Conservation (phyloP, 495 filamentous ascomycete species). For the Talaromyces nanjingensis region DNA sequence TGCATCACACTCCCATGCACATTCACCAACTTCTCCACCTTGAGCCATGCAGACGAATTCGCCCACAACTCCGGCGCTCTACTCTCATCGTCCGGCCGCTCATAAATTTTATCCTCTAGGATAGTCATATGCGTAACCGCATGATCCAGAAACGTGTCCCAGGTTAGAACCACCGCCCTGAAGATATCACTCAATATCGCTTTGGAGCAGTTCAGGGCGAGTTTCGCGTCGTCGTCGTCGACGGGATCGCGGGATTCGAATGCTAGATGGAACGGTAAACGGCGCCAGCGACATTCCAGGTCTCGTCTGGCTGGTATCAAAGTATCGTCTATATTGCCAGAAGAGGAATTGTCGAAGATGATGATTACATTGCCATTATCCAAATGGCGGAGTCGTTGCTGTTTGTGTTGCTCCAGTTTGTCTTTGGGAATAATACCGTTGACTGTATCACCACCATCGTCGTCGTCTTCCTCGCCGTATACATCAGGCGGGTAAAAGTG, state of each 20-base stretch:
- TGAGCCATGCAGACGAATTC: slow-evolving; percentile 44
- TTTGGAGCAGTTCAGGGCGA: slow-evolving; percentile 42
- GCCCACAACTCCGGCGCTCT: slow-evolving; percentile 49
- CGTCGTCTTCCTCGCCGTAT: slow-evolving; percentile 17
- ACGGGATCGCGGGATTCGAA: slow-evolving; percentile 21
- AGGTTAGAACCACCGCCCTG: slow-evolving; percentile 34
- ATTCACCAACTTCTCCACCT: slow-evolving; percentile 46
- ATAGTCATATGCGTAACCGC: slow-evolving; percentile 39
- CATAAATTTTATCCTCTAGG: slow-evolving; percentile 52
- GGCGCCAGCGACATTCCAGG: slow-evolving; percentile 45
- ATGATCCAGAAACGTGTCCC: slow-evolving; percentile 39
- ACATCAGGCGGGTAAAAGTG: slow-evolving; percentile 8
- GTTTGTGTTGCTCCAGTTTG: slow-evolving; percentile 4
- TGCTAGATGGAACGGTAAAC: slow-evolving; percentile 41
- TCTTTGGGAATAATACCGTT: slow-evolving; percentile 7
- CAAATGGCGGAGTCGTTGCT: slow-evolving; percentile 22
- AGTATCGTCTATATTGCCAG: slow-evolving; percentile 38
- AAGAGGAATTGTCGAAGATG: slow-evolving; percentile 44
- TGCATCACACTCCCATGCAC: slow-evolving; percentile 40
- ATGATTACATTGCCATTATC: slow-evolving; percentile 50
- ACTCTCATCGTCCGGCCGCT: slow-evolving; percentile 47
- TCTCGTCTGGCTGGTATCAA: slow-evolving; percentile 41
- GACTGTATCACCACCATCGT: slow-evolving; percentile 1
- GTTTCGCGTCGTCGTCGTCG: slow-evolving; percentile 16
- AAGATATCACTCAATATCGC: slow-evolving; percentile 45